These are phyloP conservation scores for Kodamaea lidongshanica DNA, from an alignment of 805 yeast species.

Conservation along the genomic window DNA sequence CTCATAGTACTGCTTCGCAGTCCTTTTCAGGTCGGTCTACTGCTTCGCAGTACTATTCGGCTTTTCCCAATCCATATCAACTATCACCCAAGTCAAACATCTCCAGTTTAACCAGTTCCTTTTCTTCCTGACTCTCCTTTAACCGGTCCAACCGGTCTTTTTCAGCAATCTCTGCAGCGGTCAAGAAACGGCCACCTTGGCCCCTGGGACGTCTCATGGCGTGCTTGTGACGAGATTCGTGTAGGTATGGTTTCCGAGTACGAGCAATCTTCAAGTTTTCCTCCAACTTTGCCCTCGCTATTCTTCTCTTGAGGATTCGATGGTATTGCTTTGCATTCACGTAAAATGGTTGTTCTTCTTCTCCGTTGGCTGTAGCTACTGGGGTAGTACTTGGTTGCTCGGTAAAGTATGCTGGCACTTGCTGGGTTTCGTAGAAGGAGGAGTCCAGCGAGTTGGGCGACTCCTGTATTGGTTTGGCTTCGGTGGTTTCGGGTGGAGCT, in stretches of 20 bases:
- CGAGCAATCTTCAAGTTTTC: slow-evolving; percentile 82
- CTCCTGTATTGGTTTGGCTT: background rate
- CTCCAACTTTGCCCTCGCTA: slow-evolving; percentile 89
- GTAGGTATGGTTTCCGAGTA: slow-evolving; percentile 88
- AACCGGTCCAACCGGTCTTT: slow-evolving; percentile 36
- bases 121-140: slow-evolving; percentile 24
- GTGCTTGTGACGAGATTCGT: slow-evolving; percentile 95
- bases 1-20: too few species aligned
- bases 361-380: slow-evolving; percentile 10
- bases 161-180: slow-evolving; percentile 69
- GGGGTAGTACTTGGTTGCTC: slow-evolving; percentile 10
- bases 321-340: slow-evolving; percentile 98
- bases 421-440: slow-evolving; percentile 19
- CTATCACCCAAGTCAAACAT: too few species aligned
- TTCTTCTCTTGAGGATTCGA: slow-evolving; percentile 84
- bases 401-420: slow-evolving; percentile 9
- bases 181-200: slow-evolving; percentile 94
- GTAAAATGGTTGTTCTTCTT: slow-evolving; percentile 82
- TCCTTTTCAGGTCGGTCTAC: too few species aligned
- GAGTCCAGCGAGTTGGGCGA: slow-evolving; percentile 10
- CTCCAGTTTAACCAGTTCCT: too few species aligned
- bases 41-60: too few species aligned
- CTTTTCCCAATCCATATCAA: too few species aligned
- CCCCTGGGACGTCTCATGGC: slow-evolving; percentile 99
- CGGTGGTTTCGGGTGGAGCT: background rate